Evolutionary conservation across 2,329 filamentous ascomycete species (phyloP), one percentile per base, ranked within the genome.

Genomic region (Xylaria polymorpha): DNA sequence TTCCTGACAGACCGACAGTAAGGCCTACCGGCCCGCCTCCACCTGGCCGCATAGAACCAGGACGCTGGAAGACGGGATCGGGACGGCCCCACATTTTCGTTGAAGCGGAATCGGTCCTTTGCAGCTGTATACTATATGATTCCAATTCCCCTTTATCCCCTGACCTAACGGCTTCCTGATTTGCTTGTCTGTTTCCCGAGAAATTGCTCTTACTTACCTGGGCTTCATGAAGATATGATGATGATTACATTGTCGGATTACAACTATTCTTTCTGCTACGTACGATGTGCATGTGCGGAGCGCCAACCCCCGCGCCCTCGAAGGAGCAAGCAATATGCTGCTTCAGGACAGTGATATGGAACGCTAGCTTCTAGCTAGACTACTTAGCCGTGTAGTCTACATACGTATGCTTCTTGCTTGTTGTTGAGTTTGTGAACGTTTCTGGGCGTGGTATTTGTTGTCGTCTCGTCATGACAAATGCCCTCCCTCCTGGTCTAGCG

Each of bases 281-380:
- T 29, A 29, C 25, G 25, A 29, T 29, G 25, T 29, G 25, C 25
- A 39, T 29, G 20, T 43, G 35, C 75, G 74, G 75, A 75, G 71
- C 68, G 63, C 71, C 64, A 75, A 63, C 62, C 67, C 72, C 75
- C 74, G 73, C 62, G 25, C 70, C 72, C 72, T 72, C 63, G 67
- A 75, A 73, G 56, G 41, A 74, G 70, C 69, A 65, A 71, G 10
- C 35, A 37, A 37, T 8, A 37, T 12, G 35, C 7, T 37, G 35
- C 35, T 29, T 29, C 25, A 29, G 4, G 37, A 22, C 15, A 15
- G 12, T 44, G 43, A 32, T 56, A 56, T 50, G 51, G 50, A 20
- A 48, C 18, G 4, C n/a, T 35, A 4, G 20, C 12, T 37, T 37
- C 39, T 59, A 22, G 14, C 3, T n/a, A 43, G 43, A 41, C 29